Base-by-base conservation (phyloP, 1,284 basidiomycete genomes). In the Ganoderma resinaceum region DNA sequence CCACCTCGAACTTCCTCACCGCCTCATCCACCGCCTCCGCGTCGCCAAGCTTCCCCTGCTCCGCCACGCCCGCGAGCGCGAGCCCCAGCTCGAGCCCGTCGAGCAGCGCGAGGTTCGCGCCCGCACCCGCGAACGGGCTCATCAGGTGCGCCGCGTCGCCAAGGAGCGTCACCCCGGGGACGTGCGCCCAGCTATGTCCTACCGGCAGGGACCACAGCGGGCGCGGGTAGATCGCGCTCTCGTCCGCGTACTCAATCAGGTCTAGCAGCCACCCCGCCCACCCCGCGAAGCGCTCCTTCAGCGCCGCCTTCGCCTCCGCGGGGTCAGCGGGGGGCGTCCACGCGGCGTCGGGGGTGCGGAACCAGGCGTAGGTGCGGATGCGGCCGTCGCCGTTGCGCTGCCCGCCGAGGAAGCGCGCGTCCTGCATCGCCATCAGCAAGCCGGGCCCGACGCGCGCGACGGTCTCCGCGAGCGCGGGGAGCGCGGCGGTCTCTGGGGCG, bases 71-170 rank as follows among this genome's bases (percentile, higher is more conserved):
- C 1, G 66, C 66, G 3, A 72, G 63, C 26, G 57, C 66, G 9
- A 69, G 40, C 5, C 66, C 78, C n/a, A 82, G 76, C 55, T 80
- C 75, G 14, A 77, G 69, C 6, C 75, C 77, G 46, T 80, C 79
- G 23, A 69, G 66, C 73, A 79, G 76, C 18, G 76, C 78, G 37
- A 76, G 76, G 66, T 86, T 86, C n/a, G 82, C 84, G 2, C 85
- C 85, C 18, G 82, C 82, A 1, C 85, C 84, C 0, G 80, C 79
- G 69, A 82, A 85, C 7, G 82, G 83, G 5, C 81, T 78, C 84
- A 86, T 85, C n/a, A 83, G 73, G 70, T 86, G 85, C 8, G 84
- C 84, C 8, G 85, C 84, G 70, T 86, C 85, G 1, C 85, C 85
- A 31, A 82, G 63, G 29, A 82, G 67, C 26, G 77, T 78, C 29